Percentiles rank a stretch among this genome's conserved stretches.
Evolutionary conservation across 2,329 filamentous ascomycete species (phyloP).

Genomic region (Xylaria polymorpha): DNA sequence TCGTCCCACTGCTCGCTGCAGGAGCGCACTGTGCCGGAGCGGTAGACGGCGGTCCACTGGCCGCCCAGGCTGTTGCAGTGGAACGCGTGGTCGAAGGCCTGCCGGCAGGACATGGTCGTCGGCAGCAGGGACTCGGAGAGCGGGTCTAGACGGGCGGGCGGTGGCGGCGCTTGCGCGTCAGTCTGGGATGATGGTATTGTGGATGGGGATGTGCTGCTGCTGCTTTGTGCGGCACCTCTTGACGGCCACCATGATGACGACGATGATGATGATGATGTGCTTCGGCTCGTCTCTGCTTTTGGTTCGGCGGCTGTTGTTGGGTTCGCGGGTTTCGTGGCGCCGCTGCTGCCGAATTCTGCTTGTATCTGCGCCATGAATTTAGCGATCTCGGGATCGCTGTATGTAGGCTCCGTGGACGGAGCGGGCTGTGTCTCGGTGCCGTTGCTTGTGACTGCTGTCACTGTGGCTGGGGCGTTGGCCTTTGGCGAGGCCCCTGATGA

Average conservation of each 20-base stretch:
- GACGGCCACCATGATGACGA: slow-evolving; percentile 52
- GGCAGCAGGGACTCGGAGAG: slow-evolving; percentile 79
- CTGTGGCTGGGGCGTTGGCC: neutral
- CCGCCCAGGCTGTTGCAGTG: slow-evolving; percentile 93
- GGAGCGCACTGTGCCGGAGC: slow-evolving; percentile 78
- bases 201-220: slow-evolving; percentile 26
- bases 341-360: slow-evolving; percentile 42
- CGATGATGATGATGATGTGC: slow-evolving; percentile 42
- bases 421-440: slow-evolving; percentile 7
- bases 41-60: slow-evolving; percentile 92
- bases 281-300: slow-evolving; percentile 29
- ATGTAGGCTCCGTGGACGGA: slow-evolving; percentile 37
- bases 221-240: slow-evolving; percentile 33
- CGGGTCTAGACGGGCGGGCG: slow-evolving; percentile 52
- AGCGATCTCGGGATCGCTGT: slow-evolving; percentile 63
- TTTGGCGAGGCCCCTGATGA: slow-evolving; percentile 33
- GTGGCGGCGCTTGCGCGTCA: slow-evolving; percentile 15
- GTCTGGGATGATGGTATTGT: slow-evolving; percentile 37
- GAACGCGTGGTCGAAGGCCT: slow-evolving; percentile 92
- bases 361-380: slow-evolving; percentile 61
- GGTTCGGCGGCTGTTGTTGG: slow-evolving; percentile 9
- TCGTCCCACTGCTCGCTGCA: slow-evolving; percentile 91
- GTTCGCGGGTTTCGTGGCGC: slow-evolving; percentile 31
- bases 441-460: neutral
- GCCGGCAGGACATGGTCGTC: slow-evolving; percentile 85